These are phyloP conservation scores for Pythium phragmiticola DNA, from an alignment of 352 stramenopile genomes.

Conservation along the genomic window DNA sequence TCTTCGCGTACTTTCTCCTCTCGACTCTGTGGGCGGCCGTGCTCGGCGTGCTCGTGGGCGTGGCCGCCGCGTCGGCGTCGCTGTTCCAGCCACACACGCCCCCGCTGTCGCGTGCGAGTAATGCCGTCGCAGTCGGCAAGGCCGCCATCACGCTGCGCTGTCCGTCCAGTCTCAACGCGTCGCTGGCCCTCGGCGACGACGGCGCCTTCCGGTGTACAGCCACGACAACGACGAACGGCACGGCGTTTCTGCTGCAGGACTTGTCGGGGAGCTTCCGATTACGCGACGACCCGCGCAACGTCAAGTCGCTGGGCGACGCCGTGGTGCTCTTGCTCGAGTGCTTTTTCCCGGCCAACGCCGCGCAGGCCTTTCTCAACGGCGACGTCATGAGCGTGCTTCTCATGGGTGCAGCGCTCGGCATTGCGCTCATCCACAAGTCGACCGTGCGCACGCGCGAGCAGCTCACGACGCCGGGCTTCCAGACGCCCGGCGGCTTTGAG, in stretches of 20 bases:
- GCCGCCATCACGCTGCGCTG: slow-evolving; percentile 26
- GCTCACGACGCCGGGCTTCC: slow-evolving; percentile 11
- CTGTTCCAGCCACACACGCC: neutral
- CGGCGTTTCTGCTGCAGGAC: slow-evolving; percentile 50
- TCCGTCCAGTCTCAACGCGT: slow-evolving; percentile 16
- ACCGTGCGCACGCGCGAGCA: slow-evolving; percentile 18
- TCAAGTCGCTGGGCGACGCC: slow-evolving; percentile 9
- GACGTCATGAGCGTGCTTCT: slow-evolving; percentile 25
- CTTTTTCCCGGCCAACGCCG: slow-evolving; percentile 24
- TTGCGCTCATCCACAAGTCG: slow-evolving; percentile 27
- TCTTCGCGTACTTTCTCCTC: slow-evolving; percentile 35
- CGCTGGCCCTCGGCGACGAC: slow-evolving; percentile 40
- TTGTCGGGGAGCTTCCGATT: slow-evolving; percentile 32
- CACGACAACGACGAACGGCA: slow-evolving; percentile 32
- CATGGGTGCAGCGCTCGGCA: slow-evolving; percentile 23
- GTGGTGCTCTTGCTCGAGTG: slow-evolving; percentile 15
- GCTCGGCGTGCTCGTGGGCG: slow-evolving; percentile 45
- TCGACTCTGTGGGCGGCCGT: slow-evolving; percentile 44
- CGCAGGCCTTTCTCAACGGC: slow-evolving; percentile 21
- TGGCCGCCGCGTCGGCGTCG: slow-evolving; percentile 41
- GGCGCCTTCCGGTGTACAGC: slow-evolving; percentile 21
- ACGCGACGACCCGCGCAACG: slow-evolving; percentile 1
- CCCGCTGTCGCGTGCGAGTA: slow-evolving; percentile 18
- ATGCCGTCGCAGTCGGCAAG: slow-evolving; percentile 15
- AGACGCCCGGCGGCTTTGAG: slow-evolving; percentile 20